Percentiles rank a stretch among this genome's conserved stretches.
phyloP scores from a whole-genome alignment of 208 protist genomes.

The Polymyxa betae region DNA sequence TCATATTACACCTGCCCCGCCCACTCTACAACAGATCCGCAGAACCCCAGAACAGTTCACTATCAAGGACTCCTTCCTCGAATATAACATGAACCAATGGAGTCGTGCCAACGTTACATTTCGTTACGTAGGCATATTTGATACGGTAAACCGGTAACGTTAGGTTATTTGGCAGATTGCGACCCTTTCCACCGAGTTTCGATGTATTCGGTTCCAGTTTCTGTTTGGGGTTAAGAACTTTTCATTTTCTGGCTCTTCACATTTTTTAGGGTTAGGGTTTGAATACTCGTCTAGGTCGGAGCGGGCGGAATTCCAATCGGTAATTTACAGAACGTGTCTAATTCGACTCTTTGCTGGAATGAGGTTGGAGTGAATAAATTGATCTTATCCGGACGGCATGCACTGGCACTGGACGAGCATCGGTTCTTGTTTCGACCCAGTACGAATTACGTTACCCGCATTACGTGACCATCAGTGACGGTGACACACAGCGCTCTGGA shows the following conservation, averaged over 20 bases:
- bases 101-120: neutral
- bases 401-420: conserved; percentile 25
- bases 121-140: conserved; percentile 24
- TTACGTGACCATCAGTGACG: too few species aligned
- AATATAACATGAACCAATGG: neutral
- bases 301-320: conserved; percentile 4
- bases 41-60: neutral
- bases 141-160: neutral
- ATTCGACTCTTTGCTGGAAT: neutral
- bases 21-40: neutral
- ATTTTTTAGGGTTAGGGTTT: too few species aligned
- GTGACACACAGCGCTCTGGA: too few species aligned
- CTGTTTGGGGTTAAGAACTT: too few species aligned
- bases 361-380: neutral
- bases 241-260: too few species aligned
- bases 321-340: neutral
- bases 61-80: neutral
- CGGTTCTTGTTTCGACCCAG: neutral
- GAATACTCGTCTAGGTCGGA: neutral
- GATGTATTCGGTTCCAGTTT: too few species aligned
- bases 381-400: conserved; percentile 15
- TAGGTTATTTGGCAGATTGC: neutral
- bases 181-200: too few species aligned
- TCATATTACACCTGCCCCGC: neutral
- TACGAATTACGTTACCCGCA: too few species aligned